Evolutionary conservation across 2,329 filamentous ascomycete genomes (phyloP).

Genomic region (Penicillium sumatraense): DNA sequence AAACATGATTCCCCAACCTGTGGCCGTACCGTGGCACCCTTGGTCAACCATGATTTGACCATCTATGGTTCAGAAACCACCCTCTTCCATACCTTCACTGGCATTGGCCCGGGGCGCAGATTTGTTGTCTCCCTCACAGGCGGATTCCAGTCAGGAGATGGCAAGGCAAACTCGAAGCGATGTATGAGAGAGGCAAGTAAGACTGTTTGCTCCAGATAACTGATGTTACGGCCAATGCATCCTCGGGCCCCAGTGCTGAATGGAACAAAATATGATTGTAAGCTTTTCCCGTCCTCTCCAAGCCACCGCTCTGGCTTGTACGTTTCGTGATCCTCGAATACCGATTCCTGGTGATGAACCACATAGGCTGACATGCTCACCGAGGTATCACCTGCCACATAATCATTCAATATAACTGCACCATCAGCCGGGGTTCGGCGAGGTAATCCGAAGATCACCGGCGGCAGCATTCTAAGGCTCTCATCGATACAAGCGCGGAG

Average conservation of each 20-base stretch:
- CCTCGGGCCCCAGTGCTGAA: conserved; percentile 43
- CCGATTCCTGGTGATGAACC: conserved; percentile 38
- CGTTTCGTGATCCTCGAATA: conserved; percentile 40
- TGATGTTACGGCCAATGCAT: conserved; percentile 46
- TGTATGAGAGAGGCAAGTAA: conserved; percentile 49
- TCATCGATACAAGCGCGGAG: conserved; percentile 50
- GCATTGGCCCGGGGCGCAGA: conserved; percentile 18
- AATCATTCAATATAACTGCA: conserved; percentile 27
- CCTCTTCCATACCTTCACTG: conserved; percentile 15
- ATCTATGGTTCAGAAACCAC: too few species aligned
- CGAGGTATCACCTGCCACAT: conserved; percentile 42
- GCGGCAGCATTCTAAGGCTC: conserved; percentile 46
- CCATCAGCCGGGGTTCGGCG: conserved; percentile 50
- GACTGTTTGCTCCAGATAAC: conserved; percentile 52
- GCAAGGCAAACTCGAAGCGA: conserved; percentile 48
- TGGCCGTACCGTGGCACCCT: too few species aligned
- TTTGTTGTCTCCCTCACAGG: conserved; percentile 23
- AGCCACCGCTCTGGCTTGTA: conserved; percentile 48
- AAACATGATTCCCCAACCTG: too few species aligned
- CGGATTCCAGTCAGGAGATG: conserved; percentile 33
- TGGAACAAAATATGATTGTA: conserved; percentile 43
- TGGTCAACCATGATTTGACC: too few species aligned
- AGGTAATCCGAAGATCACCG: conserved; percentile 43
- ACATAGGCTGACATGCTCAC: conserved; percentile 49
- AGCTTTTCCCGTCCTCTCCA: conserved; percentile 38